Base-by-base conservation (phyloP, 208 protist species). In the Kentomonas sorsogonicus region DNA sequence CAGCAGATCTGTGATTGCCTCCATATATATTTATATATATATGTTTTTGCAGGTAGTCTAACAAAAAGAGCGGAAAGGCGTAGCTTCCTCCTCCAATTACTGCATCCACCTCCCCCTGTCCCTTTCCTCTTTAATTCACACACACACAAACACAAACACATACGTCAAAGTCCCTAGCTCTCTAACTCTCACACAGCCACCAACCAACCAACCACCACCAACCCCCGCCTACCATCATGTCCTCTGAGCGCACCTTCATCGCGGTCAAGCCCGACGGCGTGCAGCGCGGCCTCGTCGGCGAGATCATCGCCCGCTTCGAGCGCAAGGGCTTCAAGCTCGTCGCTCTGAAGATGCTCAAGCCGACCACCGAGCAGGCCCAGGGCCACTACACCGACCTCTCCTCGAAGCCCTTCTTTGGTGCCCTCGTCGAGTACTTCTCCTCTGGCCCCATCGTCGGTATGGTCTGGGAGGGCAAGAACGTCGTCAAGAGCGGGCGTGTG, bases 401-500 rank as follows among this genome's bases (percentile, higher is more conserved):
- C 48, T 75, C 71, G 31, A 95, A 95, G 69, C 89, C 91, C 50
- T 99, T 99, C 86, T 99, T 97, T 77, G 51, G 53, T 48, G 72
- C 72, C 33, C 89, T 99, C 39, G 79, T 97, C 59, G 61, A 84
- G 43, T 99, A 97, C 89, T 91, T 99, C 62, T 93, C 90, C 43
- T 97, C 89, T 25, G 97, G 97, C 66, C 97, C 97, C 53, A 97
- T 99, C 61, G 87, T 97, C 64, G 92, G 91, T 45, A 98, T 99
- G 95, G 95, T 98, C 50, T 98, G 91, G 91, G 95, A 99, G 78
- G 98, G 98, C 63, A 94, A 95, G 66, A 89, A 88, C 60, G 96
- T 93, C 53, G 92, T 99, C 63, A 91, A 91, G 62, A 82, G 77
- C 57, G 95, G 85, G 60, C 96, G 97, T 66, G 61, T 74, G 45